phyloP scores from a whole-genome alignment of 106 monocot species.

The Dioscorea dumetorum region DNA sequence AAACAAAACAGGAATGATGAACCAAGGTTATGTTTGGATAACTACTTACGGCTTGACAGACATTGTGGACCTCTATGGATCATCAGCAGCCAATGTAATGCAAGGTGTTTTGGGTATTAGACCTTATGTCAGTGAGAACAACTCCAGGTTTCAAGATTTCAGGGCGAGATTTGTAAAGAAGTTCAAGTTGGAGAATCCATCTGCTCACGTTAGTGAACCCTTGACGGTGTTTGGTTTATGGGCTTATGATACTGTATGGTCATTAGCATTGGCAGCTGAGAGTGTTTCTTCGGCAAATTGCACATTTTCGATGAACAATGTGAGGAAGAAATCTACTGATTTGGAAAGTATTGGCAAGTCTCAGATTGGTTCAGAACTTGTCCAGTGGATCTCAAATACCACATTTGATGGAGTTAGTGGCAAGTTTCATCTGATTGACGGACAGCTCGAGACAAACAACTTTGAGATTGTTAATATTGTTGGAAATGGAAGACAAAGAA shows the following conservation, averaged over 20 bases:
- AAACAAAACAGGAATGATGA: slow-evolving; percentile 51
- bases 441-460: slow-evolving; percentile 19
- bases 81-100: slow-evolving; percentile 40
- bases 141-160: slow-evolving; percentile 17
- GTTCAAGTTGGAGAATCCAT: slow-evolving; percentile 10
- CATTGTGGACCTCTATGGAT: slow-evolving; percentile 25
- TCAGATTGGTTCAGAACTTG: slow-evolving; percentile 17
- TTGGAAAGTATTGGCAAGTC: slow-evolving; percentile 18
- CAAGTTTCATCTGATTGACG: slow-evolving; percentile 28
- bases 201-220: slow-evolving; percentile 13
- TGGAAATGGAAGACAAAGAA: slow-evolving; percentile 6
- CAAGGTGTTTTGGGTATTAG: slow-evolving; percentile 54
- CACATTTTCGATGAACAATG: slow-evolving; percentile 5
- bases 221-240: slow-evolving; percentile 34
- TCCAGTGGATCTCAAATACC: slow-evolving; percentile 1
- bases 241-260: slow-evolving; percentile 68
- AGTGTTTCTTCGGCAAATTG: background rate
- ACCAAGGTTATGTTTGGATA: slow-evolving; percentile 60
- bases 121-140: slow-evolving; percentile 30
- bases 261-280: slow-evolving; percentile 41
- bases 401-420: slow-evolving; percentile 40
- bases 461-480: slow-evolving; percentile 50
- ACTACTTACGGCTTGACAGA: slow-evolving; percentile 52
- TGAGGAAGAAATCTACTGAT: slow-evolving; percentile 10
- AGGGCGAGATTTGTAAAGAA: slow-evolving; percentile 38